A percentile compares a stretch with the other conserved stretches of the same genome.
Conservation (phyloP, 169 alveolate species). For the Perkinsus marinus region DNA sequence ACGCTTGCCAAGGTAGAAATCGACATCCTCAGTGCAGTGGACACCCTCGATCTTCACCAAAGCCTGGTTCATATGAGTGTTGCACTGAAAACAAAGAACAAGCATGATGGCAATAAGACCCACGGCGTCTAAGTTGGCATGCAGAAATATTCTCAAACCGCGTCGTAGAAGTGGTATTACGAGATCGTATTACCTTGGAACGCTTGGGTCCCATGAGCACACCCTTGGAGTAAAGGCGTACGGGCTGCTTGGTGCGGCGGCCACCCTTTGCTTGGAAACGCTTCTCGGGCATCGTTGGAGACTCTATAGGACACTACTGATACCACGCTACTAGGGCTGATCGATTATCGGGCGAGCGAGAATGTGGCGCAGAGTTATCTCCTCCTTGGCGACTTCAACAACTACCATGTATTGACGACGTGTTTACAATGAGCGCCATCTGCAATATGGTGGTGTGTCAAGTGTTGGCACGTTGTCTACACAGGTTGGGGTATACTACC, state of each 20-base stretch:
- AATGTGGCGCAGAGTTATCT: background rate
- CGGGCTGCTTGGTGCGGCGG: slow-evolving; percentile 49
- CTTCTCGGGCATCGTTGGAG: background rate
- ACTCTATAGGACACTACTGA: background rate
- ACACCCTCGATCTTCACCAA: slow-evolving; percentile 89
- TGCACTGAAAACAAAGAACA: slow-evolving; percentile 82
- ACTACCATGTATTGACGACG: too few relatives aligned
- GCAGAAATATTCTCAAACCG: background rate
- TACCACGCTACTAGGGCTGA: background rate
- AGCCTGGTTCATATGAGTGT: slow-evolving; percentile 83
- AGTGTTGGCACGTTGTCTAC: too few relatives aligned
- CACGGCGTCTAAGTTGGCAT: too few relatives aligned
- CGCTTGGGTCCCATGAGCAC: slow-evolving; percentile 77
- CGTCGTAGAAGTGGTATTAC: background rate
- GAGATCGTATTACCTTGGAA: slow-evolving; percentile 19
- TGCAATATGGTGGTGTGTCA: too few relatives aligned
- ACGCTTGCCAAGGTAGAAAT: slow-evolving; percentile 90
- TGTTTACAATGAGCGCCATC: too few relatives aligned
- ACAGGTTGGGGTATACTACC: too few relatives aligned
- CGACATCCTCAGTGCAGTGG: slow-evolving; percentile 80
- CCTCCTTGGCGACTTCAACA: too few relatives aligned
- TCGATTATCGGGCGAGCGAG: background rate
- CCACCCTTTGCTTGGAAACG: background rate
- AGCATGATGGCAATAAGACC: too few relatives aligned
- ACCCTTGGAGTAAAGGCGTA: slow-evolving; percentile 73